Base-by-base conservation (phyloP, 1,284 basidiomycete genomes). In the Microbotryum silenes-acaulis region DNA sequence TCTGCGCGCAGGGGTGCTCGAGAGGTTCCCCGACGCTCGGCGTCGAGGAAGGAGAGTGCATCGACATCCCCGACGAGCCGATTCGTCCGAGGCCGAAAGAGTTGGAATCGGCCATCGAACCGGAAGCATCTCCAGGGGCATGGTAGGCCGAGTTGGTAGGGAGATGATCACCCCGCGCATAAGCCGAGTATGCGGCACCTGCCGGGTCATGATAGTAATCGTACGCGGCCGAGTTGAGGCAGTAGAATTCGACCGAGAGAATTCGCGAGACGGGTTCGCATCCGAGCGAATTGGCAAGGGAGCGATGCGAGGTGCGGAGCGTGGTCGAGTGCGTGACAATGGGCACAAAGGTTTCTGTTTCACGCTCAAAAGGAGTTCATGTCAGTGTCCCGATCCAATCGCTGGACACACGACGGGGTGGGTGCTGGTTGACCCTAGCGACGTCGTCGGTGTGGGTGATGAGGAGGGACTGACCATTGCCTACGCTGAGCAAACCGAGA, bases 1-100 rank as follows among this genome's bases (percentile, higher is more conserved):
- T 82, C 0, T 91, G 87, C 56, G 83, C 76, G 74, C 91, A 96
- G 4, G 96, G 94, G 73, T 97, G 91, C 72, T 96, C 91, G 71
- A 86, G 85, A 16, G 85, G 76, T 14, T 78, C 77, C 44, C 78
- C 37, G 14, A 42, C 12, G 37, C 37, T 42, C 37, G 37, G 18
- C 1, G 70, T 67, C 20, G 70, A 37, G 29, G 53, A 37, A 3
- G 56, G 33, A 6, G 37, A 12, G 16, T 42, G 37, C 37, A 42
- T 42, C 37, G 37, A 18, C 4, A 42, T 18, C 37, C 37, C 37
- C 4, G 37, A 16, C 37, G 37, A 42, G 37, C 37, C 37, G 37
- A 42, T 42, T 42, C 37, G 37, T 16, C 37, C 37, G 14, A 42
- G 37, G 16, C 37, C 37, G 16, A 42, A 42, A 9, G 37, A 42